phyloP scores from a whole-genome alignment of 768 basidiomycete species.

The Phylloporus sp. region DNA sequence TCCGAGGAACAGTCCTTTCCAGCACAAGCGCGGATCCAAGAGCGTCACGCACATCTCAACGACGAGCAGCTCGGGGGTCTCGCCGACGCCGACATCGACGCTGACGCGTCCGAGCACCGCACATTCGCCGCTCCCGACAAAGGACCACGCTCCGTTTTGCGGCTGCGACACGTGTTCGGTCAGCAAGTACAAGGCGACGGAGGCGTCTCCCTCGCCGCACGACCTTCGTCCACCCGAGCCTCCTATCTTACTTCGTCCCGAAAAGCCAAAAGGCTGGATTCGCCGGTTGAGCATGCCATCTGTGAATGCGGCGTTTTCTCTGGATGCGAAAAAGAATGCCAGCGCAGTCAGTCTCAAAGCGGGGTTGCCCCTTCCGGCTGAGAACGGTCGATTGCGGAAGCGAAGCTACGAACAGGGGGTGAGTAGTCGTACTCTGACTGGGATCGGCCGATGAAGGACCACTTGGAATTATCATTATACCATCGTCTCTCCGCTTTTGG shows the following conservation, averaged over 20 bases:
- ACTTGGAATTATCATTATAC: slow-evolving; percentile 6
- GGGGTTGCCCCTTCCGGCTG: slow-evolving; percentile 33
- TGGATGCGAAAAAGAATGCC: slow-evolving; percentile 51
- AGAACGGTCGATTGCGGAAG: slow-evolving; percentile 45
- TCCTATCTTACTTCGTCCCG: slow-evolving; percentile 43
- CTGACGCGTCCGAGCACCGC: slow-evolving; percentile 18
- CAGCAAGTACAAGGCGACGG: slow-evolving; percentile 44
- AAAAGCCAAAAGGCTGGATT: slow-evolving; percentile 71
- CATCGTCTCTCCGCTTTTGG: neutral
- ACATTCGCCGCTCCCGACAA: slow-evolving; percentile 28
- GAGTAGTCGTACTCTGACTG: slow-evolving; percentile 50
- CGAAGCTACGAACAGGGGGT: slow-evolving; percentile 32
- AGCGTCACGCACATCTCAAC: slow-evolving; percentile 27
- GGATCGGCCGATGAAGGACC: slow-evolving; percentile 35
- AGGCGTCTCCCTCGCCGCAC: slow-evolving; percentile 23
- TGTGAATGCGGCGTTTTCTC: slow-evolving; percentile 53
- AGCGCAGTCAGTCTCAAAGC: slow-evolving; percentile 38
- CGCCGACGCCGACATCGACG: neutral
- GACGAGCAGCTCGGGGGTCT: slow-evolving; percentile 6
- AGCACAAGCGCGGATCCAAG: slow-evolving; percentile 28
- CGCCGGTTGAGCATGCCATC: slow-evolving; percentile 72
- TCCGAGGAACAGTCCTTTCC: slow-evolving; percentile 20
- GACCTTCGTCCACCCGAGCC: slow-evolving; percentile 40
- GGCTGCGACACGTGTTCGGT: slow-evolving; percentile 63
- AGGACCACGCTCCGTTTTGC: slow-evolving; percentile 57